phyloP scores from a whole-genome alignment of 768 basidiomycete genomes.

The Jaapia argillacea region DNA sequence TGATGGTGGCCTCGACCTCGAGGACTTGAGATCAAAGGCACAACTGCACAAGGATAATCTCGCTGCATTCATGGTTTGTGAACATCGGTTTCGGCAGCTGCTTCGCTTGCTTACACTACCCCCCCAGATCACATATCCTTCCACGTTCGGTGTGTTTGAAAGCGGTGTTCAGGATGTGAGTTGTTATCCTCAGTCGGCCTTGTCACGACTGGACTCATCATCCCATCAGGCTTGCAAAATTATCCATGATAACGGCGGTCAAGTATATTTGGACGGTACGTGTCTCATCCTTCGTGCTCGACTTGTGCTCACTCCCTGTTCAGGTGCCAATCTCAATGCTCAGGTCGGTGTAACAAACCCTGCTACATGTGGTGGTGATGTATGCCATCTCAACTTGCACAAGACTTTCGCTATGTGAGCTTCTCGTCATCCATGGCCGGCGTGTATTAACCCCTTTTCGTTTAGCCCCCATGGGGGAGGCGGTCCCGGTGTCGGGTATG shows the following conservation, averaged over 20 bases:
- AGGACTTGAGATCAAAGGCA: constrained; percentile 79
- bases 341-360: constrained; percentile 91
- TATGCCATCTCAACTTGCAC: constrained; percentile 96
- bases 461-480: constrained; percentile 91
- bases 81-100: too few species aligned
- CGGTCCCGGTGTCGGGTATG: constrained; percentile 89
- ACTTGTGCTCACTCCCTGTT: not conserved
- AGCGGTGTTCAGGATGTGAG: constrained; percentile 70
- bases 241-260: constrained; percentile 90
- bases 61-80: constrained; percentile 96
- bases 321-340: constrained; percentile 87
- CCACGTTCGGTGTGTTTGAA: constrained; percentile 97
- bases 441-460: not conserved
- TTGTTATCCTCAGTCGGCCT: not conserved
- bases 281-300: not conserved
- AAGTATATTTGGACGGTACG: constrained; percentile 90
- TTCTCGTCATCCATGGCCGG: not conserved
- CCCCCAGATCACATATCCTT: constrained; percentile 87
- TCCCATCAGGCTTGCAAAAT: constrained; percentile 71
- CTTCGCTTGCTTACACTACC: too few species aligned
- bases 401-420: constrained; percentile 93
- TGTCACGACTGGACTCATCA: constrained; percentile 1
- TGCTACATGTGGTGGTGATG: constrained; percentile 93
- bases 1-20: constrained; percentile 85
- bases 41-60: constrained; percentile 85